phyloP scores from a whole-genome alignment of 2,329 filamentous ascomycete species.

The Endoconidiophora polonica region DNA sequence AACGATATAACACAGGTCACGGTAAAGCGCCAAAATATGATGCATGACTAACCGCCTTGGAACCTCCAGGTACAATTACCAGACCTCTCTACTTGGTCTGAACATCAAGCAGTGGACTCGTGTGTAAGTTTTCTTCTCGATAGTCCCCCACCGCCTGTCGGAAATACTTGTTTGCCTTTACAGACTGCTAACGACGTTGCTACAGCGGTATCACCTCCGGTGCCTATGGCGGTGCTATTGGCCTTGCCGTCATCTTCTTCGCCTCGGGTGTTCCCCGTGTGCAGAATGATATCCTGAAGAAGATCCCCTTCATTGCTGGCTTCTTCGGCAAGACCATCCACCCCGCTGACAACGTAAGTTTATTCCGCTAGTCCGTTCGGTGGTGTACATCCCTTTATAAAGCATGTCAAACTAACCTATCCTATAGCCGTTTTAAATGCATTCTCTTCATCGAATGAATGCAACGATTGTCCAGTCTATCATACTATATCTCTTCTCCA shows the following conservation, averaged over 20 bases:
- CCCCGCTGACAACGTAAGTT: constrained; percentile 13
- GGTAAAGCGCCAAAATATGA: neutral
- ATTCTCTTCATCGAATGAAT: constrained; percentile 14
- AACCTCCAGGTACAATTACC: constrained; percentile 37
- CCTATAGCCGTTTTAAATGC: constrained; percentile 11
- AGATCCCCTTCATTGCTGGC: constrained; percentile 19
- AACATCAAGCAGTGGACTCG: constrained; percentile 30
- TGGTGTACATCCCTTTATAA: neutral
- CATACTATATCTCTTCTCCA: neutral
- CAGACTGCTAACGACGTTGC: neutral
- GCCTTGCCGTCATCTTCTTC: constrained; percentile 41
- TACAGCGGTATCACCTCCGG: constrained; percentile 34
- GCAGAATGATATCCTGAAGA: constrained; percentile 40
- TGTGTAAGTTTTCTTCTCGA: constrained; percentile 25
- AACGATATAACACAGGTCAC: neutral
- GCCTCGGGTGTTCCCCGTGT: constrained; percentile 46
- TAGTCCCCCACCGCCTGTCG: too few species aligned
- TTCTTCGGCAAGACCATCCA: constrained; percentile 9
- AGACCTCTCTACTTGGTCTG: constrained; percentile 37
- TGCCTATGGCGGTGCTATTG: constrained; percentile 40
- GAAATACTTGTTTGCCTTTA: too few species aligned
- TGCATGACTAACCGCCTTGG: neutral
- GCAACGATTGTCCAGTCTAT: neutral
- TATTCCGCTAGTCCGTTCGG: too few species aligned
- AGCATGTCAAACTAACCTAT: neutral